Percentiles rank a stretch among this genome's conserved stretches.
These are phyloP conservation scores for Ceriops tagal DNA, from an alignment of 345 rosid genomes.

Conservation along the genomic window DNA sequence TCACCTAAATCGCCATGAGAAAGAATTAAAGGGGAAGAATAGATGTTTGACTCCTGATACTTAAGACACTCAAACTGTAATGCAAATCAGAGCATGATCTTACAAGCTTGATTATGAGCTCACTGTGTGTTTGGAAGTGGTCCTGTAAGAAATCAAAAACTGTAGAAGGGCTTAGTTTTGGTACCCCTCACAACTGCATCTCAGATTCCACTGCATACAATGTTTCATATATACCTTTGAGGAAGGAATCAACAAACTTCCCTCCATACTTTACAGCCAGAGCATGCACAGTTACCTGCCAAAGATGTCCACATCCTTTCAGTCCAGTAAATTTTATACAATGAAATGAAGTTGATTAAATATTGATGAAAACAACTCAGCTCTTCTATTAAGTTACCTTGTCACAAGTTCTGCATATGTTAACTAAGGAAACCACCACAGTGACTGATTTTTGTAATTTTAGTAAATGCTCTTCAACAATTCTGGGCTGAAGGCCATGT, in stretches of 20 bases:
- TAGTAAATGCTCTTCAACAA: slow-evolving; percentile 42
- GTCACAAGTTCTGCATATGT: slow-evolving; percentile 58
- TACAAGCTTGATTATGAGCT: slow-evolving; percentile 60
- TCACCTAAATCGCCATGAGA: slow-evolving; percentile 43
- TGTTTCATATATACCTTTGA: slow-evolving; percentile 51
- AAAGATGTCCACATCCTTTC: slow-evolving; percentile 10
- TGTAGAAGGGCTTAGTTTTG: slow-evolving; percentile 32
- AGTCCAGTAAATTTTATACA: slow-evolving; percentile 1
- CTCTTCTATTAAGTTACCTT: slow-evolving; percentile 45
- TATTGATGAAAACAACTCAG: slow-evolving; percentile 3
- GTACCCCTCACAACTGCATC: slow-evolving; percentile 11
- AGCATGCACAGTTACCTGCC: slow-evolving; percentile 61
- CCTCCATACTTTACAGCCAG: slow-evolving; percentile 89
- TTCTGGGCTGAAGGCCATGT: slow-evolving; percentile 38
- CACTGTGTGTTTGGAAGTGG: slow-evolving; percentile 62
- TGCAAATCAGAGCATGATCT: slow-evolving; percentile 15
- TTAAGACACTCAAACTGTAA: neutral
- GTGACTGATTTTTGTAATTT: slow-evolving; percentile 52
- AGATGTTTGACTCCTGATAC: slow-evolving; percentile 1
- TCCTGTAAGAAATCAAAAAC: slow-evolving; percentile 69
- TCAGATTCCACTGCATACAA: neutral
- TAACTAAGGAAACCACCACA: slow-evolving; percentile 68
- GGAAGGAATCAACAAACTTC: slow-evolving; percentile 68
- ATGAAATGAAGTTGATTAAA: neutral
- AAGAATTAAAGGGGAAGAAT: neutral